Base-by-base conservation (phyloP, 768 basidiomycete species). In the Rhodotorula diobovata region DNA sequence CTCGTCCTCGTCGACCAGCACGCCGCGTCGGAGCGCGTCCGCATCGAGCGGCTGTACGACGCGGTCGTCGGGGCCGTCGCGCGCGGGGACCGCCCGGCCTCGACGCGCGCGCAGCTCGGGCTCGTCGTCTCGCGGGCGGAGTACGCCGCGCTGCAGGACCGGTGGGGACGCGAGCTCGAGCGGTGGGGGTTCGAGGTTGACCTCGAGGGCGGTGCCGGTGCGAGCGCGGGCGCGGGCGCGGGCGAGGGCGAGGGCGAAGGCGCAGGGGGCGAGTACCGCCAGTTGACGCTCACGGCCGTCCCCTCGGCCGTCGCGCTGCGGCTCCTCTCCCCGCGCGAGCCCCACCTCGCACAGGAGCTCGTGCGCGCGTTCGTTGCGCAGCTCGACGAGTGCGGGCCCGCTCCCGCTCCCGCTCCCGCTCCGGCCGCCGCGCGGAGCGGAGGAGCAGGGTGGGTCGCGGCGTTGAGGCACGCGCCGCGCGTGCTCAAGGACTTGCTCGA, bases 11-110 rank as follows among this genome's bases (percentile, higher is more conserved):
- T 99, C 58, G 96, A 99, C 82, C 96, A 99, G 80, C 96, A 99
- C 79, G 96, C 96, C 21, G 95, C 94, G n/a, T 92, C 96, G 78
- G 96, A 99, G 81, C 87, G 96, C 32, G 83, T 97, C 56, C 87
- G 94, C 32, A 91, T 98, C 68, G 96, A 99, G 81, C 81, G 82
- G 37, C 89, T 91, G 79, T 83, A 95, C 75, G 84, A 83, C 72
- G 86, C 87, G 58, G 78, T 93, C 51, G 54, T 67, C 34, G 51
- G 53, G 7, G 56, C 60, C 28, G 64, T 66, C 18, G 46, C 61
- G 39, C 62, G 43, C 86, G 79, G 84, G 88, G 71, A 68, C 64
- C 25, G 32, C 28, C 78, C 83, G 65, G 82, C 37, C 23, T 12
- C 56, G 21, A 14, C 51, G 37, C 23, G 9, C 21, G 56, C 37